Base-by-base conservation (phyloP, 257 asterid genomes). In the Jasminum sambac region DNA sequence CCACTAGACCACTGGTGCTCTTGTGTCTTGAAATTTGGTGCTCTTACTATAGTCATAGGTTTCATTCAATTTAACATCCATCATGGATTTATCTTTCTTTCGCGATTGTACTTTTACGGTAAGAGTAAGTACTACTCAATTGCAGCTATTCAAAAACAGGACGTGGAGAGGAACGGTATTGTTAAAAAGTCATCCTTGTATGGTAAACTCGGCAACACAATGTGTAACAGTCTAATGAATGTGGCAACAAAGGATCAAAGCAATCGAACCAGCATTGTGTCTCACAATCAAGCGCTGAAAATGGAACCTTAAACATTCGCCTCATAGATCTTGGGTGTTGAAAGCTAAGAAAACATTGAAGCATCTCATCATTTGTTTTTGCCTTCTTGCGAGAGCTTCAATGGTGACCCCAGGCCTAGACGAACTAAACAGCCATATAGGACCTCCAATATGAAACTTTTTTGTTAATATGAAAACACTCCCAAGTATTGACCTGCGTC, bases 1-100 rank as follows among this genome's bases (percentile, higher is more conserved):
- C 82, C 83, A 84, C 83, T 84, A 84, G 86, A 84, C 87, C 89
- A 82, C 87, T 82, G 81, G 84, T 81, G 85, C 86, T 55, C 2
- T 4, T 4, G 36, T 30, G 36, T 30, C 36, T 30, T 30, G 36
- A 1, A 30, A 30, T 30, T 30, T 4, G 36, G 1, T 4, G 4
- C 36, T 30, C 36, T 30, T 30, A 1, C 4, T 30, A 30, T 30
- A 30, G 36, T 30, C 36, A 30, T 4, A 30, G 36, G 36, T 30
- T 30, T 30, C 4, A 30, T 30, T 30, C 36, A 30, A 30, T 30
- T 30, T 30, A 30, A 30, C 36, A 30, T 30, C 36, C 36, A 30
- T 30, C 1, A 1, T 4, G 36, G 4, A 30, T 30, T 4, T 1
- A 30, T 30, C 36, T 1, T 30, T 30, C 36, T 30, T 30, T 30